A percentile compares a stretch with the other conserved stretches of the same genome.
Conservation (phyloP, 2,329 filamentous ascomycete species). For the Aureobasidium subglaciale region DNA sequence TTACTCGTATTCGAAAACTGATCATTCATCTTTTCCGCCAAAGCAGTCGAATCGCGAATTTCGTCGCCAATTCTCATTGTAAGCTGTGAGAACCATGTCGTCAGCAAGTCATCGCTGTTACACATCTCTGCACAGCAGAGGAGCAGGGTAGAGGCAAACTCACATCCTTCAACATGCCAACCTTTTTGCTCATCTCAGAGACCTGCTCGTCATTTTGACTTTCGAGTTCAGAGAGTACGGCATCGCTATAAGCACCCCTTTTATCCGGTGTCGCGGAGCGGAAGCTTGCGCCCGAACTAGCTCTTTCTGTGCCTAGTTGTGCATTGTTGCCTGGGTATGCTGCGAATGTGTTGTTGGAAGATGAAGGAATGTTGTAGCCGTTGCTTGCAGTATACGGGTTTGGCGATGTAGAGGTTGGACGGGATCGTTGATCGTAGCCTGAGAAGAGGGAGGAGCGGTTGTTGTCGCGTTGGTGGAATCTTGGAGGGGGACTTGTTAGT, state of each 20-base stretch:
- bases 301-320: slow-evolving; percentile 16
- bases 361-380: slow-evolving; percentile 5
- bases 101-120: no score
- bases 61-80: slow-evolving; percentile 91
- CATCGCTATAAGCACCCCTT: slow-evolving; percentile 86
- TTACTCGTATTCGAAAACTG: slow-evolving; percentile 79
- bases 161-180: slow-evolving; percentile 82
- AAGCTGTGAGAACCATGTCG: slow-evolving; percentile 50
- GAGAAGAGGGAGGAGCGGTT: slow-evolving; percentile 35
- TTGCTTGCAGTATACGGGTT: slow-evolving; percentile 15
- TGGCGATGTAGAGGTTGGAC: slow-evolving; percentile 28
- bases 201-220: slow-evolving; percentile 90
- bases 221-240: slow-evolving; percentile 86
- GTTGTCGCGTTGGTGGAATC: slow-evolving; percentile 32
- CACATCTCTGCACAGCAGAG: no score
- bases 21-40: slow-evolving; percentile 95
- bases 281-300: slow-evolving; percentile 25
- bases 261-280: slow-evolving; percentile 40
- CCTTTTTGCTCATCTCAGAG: slow-evolving; percentile 84
- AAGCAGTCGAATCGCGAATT: slow-evolving; percentile 79
- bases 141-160: no score
- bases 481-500: slow-evolving; percentile 18
- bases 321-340: slow-evolving; percentile 26
- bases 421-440: slow-evolving; percentile 29
- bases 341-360: slow-evolving; percentile 19